Evolutionary conservation across 495 filamentous ascomycete genomes (phyloP).

Genomic region (Trichoderma parareesei): DNA sequence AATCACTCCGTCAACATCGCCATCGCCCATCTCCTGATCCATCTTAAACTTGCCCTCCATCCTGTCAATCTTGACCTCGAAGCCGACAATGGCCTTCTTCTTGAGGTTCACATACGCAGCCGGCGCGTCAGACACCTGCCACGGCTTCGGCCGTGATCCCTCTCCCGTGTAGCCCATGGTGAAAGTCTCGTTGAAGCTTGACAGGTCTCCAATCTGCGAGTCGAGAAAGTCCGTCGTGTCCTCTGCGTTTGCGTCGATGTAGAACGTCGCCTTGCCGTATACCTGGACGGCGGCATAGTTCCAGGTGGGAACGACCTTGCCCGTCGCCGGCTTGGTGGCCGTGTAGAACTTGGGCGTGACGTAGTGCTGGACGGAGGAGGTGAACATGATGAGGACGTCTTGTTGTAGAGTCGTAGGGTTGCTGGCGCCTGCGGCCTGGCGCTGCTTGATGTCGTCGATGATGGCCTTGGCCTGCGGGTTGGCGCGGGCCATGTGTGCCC

Average conservation of each 20-base stretch:
- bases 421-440: constrained; percentile 9
- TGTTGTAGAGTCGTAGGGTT: constrained; percentile 21
- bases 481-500: constrained; percentile 47
- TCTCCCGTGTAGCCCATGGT: constrained; percentile 42
- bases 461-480: constrained; percentile 51
- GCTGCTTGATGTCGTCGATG: constrained; percentile 29
- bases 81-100: constrained; percentile 47
- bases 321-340: constrained; percentile 46
- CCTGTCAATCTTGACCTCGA: constrained; percentile 41
- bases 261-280: constrained; percentile 44
- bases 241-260: constrained; percentile 29
- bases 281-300: constrained; percentile 51
- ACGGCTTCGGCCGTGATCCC: constrained; percentile 27
- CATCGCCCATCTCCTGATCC: constrained; percentile 44
- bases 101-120: constrained; percentile 36
- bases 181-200: constrained; percentile 32
- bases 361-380: constrained; percentile 42
- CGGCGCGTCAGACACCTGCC: constrained; percentile 45
- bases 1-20: constrained; percentile 42
- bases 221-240: constrained; percentile 34
- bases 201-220: constrained; percentile 40
- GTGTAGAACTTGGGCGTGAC: constrained; percentile 54
- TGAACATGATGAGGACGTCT: constrained; percentile 49
- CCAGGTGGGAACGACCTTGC: constrained; percentile 56
- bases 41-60: constrained; percentile 51